Percentiles rank a stretch among this genome's conserved stretches.
Conservation (phyloP, 2,329 filamentous ascomycete species). For the Thielaviopsis populi region DNA sequence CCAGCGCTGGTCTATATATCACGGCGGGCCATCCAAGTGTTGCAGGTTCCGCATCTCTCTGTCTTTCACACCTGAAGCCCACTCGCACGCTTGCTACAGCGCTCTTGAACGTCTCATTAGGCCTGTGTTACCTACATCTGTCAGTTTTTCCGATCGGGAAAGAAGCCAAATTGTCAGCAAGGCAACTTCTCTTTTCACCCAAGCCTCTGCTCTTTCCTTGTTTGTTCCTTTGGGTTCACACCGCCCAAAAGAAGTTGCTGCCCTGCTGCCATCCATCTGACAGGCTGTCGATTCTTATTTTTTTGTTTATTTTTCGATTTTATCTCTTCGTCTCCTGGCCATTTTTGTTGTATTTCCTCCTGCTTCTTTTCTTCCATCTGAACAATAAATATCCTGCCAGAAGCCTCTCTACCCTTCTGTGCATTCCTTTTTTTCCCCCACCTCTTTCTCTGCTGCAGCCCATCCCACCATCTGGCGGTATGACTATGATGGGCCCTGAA, state of each 20-base stretch:
- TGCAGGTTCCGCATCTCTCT: background rate
- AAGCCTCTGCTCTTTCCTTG: background rate
- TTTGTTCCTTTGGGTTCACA: constrained; percentile 1
- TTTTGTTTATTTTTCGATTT: background rate
- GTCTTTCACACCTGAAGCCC: background rate
- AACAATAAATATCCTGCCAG: background rate
- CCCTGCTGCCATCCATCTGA: background rate
- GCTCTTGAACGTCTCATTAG: too few species aligned
- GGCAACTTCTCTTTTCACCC: background rate
- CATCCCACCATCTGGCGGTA: constrained; percentile 4
- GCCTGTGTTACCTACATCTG: too few species aligned
- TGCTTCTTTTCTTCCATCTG: background rate
- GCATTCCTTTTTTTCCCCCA: background rate
- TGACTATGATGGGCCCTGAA: constrained; percentile 14
- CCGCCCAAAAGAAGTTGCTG: constrained; percentile 4
- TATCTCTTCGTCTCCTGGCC: background rate
- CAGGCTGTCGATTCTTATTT: background rate
- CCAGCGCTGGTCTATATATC: background rate
- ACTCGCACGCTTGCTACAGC: too few species aligned
- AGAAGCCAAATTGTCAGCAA: background rate
- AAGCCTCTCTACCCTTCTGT: background rate
- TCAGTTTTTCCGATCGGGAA: background rate
- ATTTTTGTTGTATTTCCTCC: background rate
- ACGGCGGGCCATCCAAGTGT: background rate
- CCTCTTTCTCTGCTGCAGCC: background rate